These are phyloP conservation scores for Somion occarium DNA, from an alignment of 1,284 basidiomycete genomes.

Conservation along the genomic window DNA sequence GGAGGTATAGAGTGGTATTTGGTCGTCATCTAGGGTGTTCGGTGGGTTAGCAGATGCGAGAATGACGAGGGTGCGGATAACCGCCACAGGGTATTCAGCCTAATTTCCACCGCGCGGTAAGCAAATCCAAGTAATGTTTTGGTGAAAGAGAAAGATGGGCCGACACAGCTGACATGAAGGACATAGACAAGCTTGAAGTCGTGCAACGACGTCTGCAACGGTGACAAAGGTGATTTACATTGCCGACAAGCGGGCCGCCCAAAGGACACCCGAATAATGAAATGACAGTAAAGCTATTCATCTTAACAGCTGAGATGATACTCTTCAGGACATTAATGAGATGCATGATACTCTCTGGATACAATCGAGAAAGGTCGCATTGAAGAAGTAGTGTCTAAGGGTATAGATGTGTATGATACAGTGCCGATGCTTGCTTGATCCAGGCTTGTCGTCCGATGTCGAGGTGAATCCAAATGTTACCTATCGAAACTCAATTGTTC, in stretches of 20 bases:
- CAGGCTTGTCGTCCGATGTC: background rate
- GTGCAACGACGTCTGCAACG: background rate
- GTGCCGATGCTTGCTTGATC: background rate
- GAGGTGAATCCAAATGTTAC: background rate
- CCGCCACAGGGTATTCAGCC: background rate
- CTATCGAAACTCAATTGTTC: background rate
- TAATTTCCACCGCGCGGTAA: background rate
- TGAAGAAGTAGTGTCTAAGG: background rate
- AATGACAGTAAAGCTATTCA: too few relatives aligned
- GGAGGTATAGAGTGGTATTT: constrained; percentile 22
- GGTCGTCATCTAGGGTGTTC: too few relatives aligned
- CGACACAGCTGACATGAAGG: background rate
- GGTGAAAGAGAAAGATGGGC: background rate
- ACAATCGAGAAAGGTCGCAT: background rate
- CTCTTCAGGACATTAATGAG: too few relatives aligned
- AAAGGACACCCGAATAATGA: background rate
- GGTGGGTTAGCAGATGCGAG: background rate
- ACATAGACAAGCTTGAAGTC: background rate
- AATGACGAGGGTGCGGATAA: background rate
- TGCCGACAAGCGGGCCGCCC: background rate
- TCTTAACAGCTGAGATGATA: too few relatives aligned
- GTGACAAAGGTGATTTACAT: background rate
- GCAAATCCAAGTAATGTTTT: too few relatives aligned
- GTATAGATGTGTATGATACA: background rate
- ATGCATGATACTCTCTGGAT: too few relatives aligned